Conservation (phyloP, 2,329 filamentous ascomycete genomes). For the Endoconidiophora polonica region DNA sequence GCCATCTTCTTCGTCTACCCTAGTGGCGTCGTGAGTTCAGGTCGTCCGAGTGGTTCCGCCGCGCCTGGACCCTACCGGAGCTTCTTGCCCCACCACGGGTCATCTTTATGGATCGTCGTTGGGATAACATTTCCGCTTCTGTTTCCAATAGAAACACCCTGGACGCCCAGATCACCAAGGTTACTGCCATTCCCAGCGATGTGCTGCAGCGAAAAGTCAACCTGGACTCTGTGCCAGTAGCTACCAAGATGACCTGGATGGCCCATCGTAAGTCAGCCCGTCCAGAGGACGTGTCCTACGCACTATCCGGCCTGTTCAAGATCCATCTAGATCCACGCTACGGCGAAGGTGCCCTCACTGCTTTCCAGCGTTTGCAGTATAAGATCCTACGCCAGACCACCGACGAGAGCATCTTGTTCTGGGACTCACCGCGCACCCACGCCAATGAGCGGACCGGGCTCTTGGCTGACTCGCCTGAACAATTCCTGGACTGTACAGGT, state of each 20-base stretch:
- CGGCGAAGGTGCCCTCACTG: conserved; percentile 18
- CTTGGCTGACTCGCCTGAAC: conserved; percentile 9
- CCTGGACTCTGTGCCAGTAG: conserved; percentile 10
- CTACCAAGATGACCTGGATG: conserved; percentile 21
- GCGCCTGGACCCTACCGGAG: conserved; percentile 14
- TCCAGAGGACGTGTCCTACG: conserved; percentile 19
- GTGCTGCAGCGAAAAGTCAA: neutral
- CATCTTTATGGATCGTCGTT: conserved; percentile 11
- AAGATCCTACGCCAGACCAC: conserved; percentile 18
- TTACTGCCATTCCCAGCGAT: conserved; percentile 3
- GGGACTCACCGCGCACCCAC: conserved; percentile 13
- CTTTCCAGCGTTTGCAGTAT: conserved; percentile 18
- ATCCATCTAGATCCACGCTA: conserved; percentile 21
- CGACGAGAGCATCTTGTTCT: conserved; percentile 19
- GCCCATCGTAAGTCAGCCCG: conserved; percentile 16
- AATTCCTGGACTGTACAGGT: conserved; percentile 6
- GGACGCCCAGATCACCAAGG: neutral
- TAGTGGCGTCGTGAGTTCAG: conserved; percentile 12
- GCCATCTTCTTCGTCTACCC: neutral
- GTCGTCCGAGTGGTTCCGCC: conserved; percentile 13
- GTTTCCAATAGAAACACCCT: neutral
- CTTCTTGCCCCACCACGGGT: conserved; percentile 10
- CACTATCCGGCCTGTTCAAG: conserved; percentile 20
- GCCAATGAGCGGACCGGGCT: conserved; percentile 8
- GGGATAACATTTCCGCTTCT: conserved; percentile 9